Evolutionary conservation across 2,329 filamentous ascomycete genomes (phyloP).

Genomic region (Fusarium abutilonis): DNA sequence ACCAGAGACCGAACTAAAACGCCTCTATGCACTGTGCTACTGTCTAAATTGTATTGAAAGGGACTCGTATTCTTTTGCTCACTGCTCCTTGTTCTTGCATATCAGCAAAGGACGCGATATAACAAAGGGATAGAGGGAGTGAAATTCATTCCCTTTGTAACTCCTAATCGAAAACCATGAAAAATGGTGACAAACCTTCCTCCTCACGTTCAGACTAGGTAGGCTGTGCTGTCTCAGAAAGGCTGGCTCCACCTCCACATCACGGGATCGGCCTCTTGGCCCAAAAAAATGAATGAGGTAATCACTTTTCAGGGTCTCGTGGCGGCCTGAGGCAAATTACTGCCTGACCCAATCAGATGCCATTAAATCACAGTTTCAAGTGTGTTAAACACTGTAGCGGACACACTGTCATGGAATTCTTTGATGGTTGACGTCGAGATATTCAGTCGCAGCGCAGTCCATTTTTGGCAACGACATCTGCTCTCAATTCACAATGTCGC

Average conservation of each 20-base stretch:
- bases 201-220: constrained; percentile 22
- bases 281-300: constrained; percentile 29
- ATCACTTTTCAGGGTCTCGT: constrained; percentile 31
- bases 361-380: constrained; percentile 12
- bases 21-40: constrained; percentile 23
- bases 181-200: constrained; percentile 18
- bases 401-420: constrained; percentile 42
- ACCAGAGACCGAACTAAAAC: constrained; percentile 2
- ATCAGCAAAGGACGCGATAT: neutral
- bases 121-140: neutral
- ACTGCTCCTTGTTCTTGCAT: constrained; percentile 9
- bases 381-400: neutral
- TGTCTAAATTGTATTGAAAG: neutral
- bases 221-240: constrained; percentile 35
- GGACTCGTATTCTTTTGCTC: neutral
- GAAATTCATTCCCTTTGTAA: neutral
- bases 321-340: constrained; percentile 31
- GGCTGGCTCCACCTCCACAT: constrained; percentile 33
- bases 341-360: constrained; percentile 36
- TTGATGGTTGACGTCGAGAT: constrained; percentile 43
- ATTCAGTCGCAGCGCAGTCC: constrained; percentile 6
- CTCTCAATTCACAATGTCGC: constrained; percentile 47
- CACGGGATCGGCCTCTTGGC: constrained; percentile 19
- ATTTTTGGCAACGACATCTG: constrained; percentile 13
- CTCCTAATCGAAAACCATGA: constrained; percentile 6